Evolutionary conservation across 2,329 filamentous ascomycete species (phyloP), one percentile per base, ranked within the genome.

Genomic region (Simplicillium sp.): DNA sequence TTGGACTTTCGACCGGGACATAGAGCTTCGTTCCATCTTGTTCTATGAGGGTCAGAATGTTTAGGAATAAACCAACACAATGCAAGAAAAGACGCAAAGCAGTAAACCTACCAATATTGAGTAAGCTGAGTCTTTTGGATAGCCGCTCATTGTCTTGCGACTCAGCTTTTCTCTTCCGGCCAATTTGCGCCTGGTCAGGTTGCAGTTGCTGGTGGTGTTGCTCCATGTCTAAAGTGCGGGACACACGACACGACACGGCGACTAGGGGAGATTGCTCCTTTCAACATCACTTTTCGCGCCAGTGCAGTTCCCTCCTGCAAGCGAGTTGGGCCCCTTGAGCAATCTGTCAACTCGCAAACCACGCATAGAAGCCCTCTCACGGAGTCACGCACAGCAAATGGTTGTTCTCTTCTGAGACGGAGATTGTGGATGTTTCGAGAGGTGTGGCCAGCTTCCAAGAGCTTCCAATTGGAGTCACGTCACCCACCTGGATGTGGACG

Each of bases 111-210:
- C 87, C 84, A 48, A 96, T 66, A 58, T 89, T 88, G 41, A 96
- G 72, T 39, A 85, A 68, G 57, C 87, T 85, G 60, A 96, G 73
- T 48, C 84, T 76, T 67, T 96, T 96, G 36, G 84, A 83, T 48
- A 96, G 73, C 39, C 88, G 82, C 64, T 94, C 77, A 49, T 76
- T 79, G 53, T 76, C 70, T 45, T 75, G 73, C 12, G 61, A 58
- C 40, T 77, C 72, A 43, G 77, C 73, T 61, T 80, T 82, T 51
- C 78, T 65, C 64, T 82, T 82, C 54, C 69, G 64, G 15, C 31
- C 15, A 6, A 9, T 25, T 25, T 25, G 20, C 20, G 20, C 29
- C 9, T 25, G 18, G 7, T 16, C 18, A 25, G 50, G 57, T 37
- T 38, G 37, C 33, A 45, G 41, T 42, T 32, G 41, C 35, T 37